Evolutionary conservation across 2,329 filamentous ascomycete genomes (phyloP).

Genomic region (Cylindrodendrum hubeiense): DNA sequence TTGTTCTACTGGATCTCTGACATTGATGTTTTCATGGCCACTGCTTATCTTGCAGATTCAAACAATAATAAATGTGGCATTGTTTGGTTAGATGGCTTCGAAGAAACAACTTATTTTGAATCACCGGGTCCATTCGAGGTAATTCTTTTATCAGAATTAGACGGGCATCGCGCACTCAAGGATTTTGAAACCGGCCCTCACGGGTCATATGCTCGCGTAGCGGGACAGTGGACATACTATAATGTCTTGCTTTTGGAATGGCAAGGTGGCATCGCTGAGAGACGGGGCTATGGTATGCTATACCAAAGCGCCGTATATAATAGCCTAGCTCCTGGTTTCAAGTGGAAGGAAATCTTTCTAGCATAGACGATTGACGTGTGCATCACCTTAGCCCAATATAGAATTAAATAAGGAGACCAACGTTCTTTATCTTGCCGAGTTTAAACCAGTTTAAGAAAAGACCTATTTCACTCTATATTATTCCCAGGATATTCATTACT

Average conservation of each 20-base stretch:
- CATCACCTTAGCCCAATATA: too few species aligned
- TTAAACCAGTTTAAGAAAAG: too few species aligned
- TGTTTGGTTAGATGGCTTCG: slow-evolving; percentile 12
- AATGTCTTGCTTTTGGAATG: slow-evolving; percentile 21
- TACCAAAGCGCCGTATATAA: background rate
- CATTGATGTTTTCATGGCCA: slow-evolving; percentile 8
- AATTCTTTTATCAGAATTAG: slow-evolving; percentile 9
- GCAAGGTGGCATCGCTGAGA: slow-evolving; percentile 21
- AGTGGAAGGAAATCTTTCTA: slow-evolving; percentile 16
- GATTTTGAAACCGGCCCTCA: background rate
- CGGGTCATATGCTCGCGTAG: background rate
- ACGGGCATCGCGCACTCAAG: background rate
- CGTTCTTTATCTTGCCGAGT: too few species aligned
- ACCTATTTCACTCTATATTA: too few species aligned
- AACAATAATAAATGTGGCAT: background rate
- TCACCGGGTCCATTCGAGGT: slow-evolving; percentile 1
- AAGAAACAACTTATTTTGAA: slow-evolving; percentile 19
- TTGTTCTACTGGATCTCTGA: slow-evolving; percentile 2
- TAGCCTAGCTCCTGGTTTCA: slow-evolving; percentile 2
- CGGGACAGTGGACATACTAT: background rate
- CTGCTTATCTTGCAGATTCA: background rate
- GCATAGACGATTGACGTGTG: too few species aligned
- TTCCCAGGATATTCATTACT: too few species aligned
- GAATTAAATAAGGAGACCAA: too few species aligned
- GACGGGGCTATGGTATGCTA: slow-evolving; percentile 16